Evolutionary conservation across 257 asterid species (phyloP).

Genomic region (Solanum verrucosum): DNA sequence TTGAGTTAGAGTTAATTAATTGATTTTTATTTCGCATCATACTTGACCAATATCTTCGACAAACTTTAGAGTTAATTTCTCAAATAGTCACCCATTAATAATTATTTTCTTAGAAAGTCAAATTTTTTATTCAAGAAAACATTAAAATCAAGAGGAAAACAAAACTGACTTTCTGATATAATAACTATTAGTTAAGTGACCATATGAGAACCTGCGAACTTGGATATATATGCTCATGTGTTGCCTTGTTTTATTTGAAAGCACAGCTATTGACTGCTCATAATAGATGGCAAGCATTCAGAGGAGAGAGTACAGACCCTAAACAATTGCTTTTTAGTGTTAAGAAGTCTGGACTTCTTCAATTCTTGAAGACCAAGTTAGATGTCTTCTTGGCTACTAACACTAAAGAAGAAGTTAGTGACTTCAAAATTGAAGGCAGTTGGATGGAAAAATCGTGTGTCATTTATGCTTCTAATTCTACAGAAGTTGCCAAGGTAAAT

Average conservation of each 20-base stretch:
- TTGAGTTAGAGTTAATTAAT: neutral
- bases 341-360: slow-evolving; percentile 21
- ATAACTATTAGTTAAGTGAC: no score
- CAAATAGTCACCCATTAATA: neutral
- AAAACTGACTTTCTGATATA: no score
- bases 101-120: no score
- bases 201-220: neutral
- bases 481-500: slow-evolving; percentile 58
- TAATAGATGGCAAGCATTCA: slow-evolving; percentile 52
- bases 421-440: slow-evolving; percentile 30
- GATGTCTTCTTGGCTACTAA: slow-evolving; percentile 22
- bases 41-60: neutral
- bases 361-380: slow-evolving; percentile 20
- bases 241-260: neutral
- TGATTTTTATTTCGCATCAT: neutral
- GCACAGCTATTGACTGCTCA: slow-evolving; percentile 52
- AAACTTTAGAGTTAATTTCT: neutral
- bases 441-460: slow-evolving; percentile 20
- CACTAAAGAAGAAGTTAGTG: slow-evolving; percentile 17
- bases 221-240: neutral
- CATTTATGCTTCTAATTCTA: slow-evolving; percentile 37
- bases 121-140: no score
- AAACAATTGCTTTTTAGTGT: slow-evolving; percentile 19
- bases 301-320: slow-evolving; percentile 20
- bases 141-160: no score